These are phyloP conservation scores for Populus tomentosa DNA, from an alignment of 441 rosid species.

Conservation along the genomic window DNA sequence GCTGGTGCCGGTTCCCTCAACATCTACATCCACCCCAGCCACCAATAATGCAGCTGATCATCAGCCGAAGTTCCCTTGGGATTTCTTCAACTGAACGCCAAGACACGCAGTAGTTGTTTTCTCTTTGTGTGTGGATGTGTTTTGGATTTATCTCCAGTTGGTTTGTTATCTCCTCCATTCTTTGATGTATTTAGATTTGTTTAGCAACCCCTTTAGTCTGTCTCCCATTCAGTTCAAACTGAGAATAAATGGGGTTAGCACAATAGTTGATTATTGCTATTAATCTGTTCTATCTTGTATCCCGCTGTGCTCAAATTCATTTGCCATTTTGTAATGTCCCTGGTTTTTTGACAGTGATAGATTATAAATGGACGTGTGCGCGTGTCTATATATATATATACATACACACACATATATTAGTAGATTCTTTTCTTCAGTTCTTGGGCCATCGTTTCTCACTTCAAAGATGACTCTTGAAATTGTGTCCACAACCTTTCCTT, in stretches of 20 bases:
- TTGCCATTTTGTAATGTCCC: conserved; percentile 20
- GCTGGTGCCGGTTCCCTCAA: conserved; percentile 32
- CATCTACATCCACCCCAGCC: conserved; percentile 30
- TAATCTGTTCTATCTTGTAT: conserved; percentile 4
- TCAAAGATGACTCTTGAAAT: neutral
- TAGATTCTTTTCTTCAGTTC: neutral
- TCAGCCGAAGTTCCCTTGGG: conserved; percentile 83
- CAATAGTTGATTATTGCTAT: conserved; percentile 22
- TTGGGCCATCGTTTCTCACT: neutral
- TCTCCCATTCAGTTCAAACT: conserved; percentile 32
- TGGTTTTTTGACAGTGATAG: conserved; percentile 8
- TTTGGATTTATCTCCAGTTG: conserved; percentile 39
- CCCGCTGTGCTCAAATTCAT: conserved; percentile 18
- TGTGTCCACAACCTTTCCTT: neutral
- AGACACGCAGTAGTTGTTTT: conserved; percentile 12
- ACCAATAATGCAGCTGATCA: conserved; percentile 36
- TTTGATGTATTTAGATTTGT: conserved; percentile 81
- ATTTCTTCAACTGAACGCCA: conserved; percentile 60
- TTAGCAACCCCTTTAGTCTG: conserved; percentile 29
- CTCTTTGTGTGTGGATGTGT: conserved; percentile 56
- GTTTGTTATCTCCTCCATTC: conserved; percentile 56
- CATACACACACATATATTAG: neutral
- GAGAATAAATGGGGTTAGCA: conserved; percentile 41
- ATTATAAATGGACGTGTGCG: neutral
- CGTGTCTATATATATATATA: neutral